Evolutionary conservation across 768 basidiomycete species (phyloP).

Genomic region (Russula sp.): DNA sequence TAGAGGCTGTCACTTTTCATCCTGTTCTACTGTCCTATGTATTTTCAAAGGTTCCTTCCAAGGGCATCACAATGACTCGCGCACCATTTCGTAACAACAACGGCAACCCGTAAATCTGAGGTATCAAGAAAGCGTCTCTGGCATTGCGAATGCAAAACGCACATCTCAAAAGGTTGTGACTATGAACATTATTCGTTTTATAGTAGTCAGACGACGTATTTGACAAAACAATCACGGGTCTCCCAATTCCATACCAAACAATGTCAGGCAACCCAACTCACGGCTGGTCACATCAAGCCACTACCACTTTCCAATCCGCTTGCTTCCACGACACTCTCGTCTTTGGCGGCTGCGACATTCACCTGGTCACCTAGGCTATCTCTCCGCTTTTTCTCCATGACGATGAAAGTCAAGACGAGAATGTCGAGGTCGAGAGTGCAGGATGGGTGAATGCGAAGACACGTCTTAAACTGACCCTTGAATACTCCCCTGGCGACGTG

Average conservation of each 20-base stretch:
- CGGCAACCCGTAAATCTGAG: background rate
- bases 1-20: background rate
- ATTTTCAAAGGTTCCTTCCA: background rate
- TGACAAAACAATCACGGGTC: background rate
- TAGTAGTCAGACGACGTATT: background rate
- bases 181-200: background rate
- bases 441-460: conserved; percentile 40
- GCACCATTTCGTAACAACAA: background rate
- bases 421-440: conserved; percentile 43
- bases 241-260: background rate
- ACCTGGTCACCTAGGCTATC: conserved; percentile 27
- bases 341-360: conserved; percentile 19
- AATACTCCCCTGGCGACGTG: conserved; percentile 40
- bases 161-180: background rate
- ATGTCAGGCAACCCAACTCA: background rate
- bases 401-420: conserved; percentile 45
- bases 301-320: conserved; percentile 25
- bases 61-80: no score
- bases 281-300: conserved; percentile 7
- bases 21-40: background rate
- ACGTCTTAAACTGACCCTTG: conserved; percentile 39
- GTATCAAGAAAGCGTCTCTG: background rate
- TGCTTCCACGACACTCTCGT: conserved; percentile 22
- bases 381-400: conserved; percentile 48
- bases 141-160: background rate